A percentile compares a stretch with the other conserved stretches of the same genome.
Evolutionary conservation across 495 filamentous ascomycete species (phyloP).

Genomic region (Neurospora sp.): DNA sequence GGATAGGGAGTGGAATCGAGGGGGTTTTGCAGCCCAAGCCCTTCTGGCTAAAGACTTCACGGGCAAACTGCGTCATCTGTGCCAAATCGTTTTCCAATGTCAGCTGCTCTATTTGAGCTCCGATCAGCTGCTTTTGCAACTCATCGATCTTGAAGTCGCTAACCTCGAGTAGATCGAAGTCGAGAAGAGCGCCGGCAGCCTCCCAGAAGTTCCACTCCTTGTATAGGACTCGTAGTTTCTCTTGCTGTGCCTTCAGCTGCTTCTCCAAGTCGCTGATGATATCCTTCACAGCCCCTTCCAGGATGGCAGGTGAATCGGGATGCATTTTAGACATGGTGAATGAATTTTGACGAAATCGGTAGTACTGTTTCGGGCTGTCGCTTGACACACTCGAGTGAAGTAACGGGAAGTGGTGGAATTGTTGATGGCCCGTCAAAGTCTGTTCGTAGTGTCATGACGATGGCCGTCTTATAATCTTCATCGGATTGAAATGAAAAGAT

Average conservation of each 20-base stretch:
- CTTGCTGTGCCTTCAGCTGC: background rate
- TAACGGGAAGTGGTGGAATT: background rate
- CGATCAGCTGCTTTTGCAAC: background rate
- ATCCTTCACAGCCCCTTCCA: background rate
- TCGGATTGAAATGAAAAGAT: background rate
- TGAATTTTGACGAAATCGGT: background rate
- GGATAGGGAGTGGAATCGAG: background rate
- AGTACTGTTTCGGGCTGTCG: background rate
- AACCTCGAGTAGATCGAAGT: background rate
- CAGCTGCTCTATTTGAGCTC: background rate
- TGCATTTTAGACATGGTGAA: background rate
- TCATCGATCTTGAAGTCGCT: background rate
- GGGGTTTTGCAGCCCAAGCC: background rate
- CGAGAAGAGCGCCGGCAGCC: background rate
- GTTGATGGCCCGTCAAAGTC: background rate
- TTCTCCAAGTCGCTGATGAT: background rate
- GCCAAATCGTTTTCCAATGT: background rate
- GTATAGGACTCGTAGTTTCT: background rate
- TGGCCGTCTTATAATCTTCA: background rate
- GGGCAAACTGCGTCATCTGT: background rate
- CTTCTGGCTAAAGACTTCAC: background rate
- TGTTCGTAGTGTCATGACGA: background rate
- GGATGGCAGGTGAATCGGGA: background rate
- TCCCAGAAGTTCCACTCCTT: background rate
- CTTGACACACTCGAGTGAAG: background rate